Conservation (phyloP, 2,329 filamentous ascomycete genomes). For the Lasiodiplodia sp. region DNA sequence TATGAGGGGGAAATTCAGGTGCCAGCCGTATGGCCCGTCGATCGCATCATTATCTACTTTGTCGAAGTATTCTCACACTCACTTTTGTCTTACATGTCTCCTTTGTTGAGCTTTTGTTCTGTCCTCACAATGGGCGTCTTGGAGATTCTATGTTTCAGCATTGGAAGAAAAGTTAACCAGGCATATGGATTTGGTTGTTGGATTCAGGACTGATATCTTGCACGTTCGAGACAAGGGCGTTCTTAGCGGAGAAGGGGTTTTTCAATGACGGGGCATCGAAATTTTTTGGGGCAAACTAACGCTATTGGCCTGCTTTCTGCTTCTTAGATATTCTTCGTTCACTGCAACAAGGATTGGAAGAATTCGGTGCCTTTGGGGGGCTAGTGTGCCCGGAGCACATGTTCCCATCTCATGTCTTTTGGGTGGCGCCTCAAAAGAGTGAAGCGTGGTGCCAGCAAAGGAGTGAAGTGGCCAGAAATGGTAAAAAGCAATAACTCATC, state of each 20-base stretch:
- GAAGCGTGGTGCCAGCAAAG: background rate
- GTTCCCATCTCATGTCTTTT: background rate
- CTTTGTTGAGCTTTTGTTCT: background rate
- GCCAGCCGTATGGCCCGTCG: background rate
- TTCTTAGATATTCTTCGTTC: background rate
- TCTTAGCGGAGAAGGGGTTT: background rate
- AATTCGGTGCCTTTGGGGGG: background rate
- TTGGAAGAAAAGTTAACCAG: background rate
- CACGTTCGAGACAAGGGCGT: background rate
- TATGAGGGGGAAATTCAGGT: background rate
- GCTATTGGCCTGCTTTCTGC: background rate
- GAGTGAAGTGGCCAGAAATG: background rate
- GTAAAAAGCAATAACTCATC: slow-evolving; percentile 9
- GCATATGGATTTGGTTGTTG: background rate
- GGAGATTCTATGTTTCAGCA: background rate
- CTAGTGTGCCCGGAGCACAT: background rate
- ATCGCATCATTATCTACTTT: background rate
- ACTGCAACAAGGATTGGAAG: background rate
- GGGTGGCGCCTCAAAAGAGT: background rate
- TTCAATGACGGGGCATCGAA: background rate
- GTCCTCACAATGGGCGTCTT: background rate
- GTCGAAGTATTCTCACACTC: background rate
- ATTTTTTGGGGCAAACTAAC: background rate
- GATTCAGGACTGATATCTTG: background rate
- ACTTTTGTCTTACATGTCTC: background rate